phyloP scores from a whole-genome alignment of 345 rosid genomes.

The Abelmoschus esculentus region DNA sequence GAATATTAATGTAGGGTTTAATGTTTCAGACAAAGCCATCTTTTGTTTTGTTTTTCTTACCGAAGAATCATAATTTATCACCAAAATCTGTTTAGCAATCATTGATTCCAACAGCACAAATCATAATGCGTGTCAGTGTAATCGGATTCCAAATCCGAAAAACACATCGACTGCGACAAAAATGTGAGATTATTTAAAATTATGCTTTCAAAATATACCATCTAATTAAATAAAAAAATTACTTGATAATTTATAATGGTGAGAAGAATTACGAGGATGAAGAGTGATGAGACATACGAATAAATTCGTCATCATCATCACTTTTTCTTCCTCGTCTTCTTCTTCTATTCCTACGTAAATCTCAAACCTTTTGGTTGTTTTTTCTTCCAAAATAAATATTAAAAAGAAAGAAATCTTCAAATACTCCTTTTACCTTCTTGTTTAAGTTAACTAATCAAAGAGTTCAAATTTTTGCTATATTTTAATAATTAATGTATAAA shows the following conservation, averaged over 20 bases:
- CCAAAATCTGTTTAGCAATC: background rate
- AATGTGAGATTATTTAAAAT: background rate
- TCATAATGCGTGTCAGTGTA: slow-evolving; percentile 53
- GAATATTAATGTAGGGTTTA: slow-evolving; percentile 8
- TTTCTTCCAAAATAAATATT: background rate
- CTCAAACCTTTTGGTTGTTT: background rate
- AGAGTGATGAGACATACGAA: background rate
- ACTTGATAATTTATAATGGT: slow-evolving; percentile 46
- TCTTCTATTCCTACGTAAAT: background rate
- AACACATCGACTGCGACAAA: slow-evolving; percentile 50
- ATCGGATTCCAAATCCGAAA: slow-evolving; percentile 68
- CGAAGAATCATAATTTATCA: too few relatives aligned
- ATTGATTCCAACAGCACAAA: slow-evolving; percentile 12
- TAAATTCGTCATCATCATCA: background rate
- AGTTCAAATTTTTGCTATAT: too few relatives aligned
- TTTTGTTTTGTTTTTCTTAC: too few relatives aligned
- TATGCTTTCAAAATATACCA: too few relatives aligned
- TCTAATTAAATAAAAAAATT: background rate
- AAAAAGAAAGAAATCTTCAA: background rate
- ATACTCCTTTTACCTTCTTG: too few relatives aligned
- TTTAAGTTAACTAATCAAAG: too few relatives aligned
- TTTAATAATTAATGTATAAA: too few relatives aligned
- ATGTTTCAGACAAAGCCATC: background rate
- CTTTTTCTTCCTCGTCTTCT: background rate
- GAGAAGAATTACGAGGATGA: background rate